Evolutionary conservation across 495 filamentous ascomycete genomes (phyloP).

Genomic region (Margaritispora aquatica): DNA sequence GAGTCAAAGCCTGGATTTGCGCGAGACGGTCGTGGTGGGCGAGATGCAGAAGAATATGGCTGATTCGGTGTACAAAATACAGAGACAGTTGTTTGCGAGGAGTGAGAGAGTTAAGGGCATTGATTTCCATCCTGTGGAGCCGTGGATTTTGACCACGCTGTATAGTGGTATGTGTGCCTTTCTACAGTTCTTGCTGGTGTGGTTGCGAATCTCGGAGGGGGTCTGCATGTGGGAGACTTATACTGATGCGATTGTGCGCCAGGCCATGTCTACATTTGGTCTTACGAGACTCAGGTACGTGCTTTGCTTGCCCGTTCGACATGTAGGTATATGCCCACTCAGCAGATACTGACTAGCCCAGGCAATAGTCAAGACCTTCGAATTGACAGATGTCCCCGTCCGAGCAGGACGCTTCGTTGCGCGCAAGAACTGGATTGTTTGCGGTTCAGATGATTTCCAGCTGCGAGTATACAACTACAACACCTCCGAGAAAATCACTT

Average conservation of each 20-base stretch:
- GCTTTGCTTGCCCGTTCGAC: neutral
- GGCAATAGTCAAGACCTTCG: slow-evolving; percentile 97
- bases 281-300: slow-evolving; percentile 83
- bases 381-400: slow-evolving; percentile 97
- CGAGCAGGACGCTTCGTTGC: slow-evolving; percentile 95
- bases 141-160: slow-evolving; percentile 94
- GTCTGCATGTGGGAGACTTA: slow-evolving; percentile 2
- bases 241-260: slow-evolving; percentile 14
- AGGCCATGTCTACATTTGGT: slow-evolving; percentile 99
- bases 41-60: slow-evolving; percentile 16
- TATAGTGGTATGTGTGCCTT: slow-evolving; percentile 69
- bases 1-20: slow-evolving; percentile 9
- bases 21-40: slow-evolving; percentile 15
- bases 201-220: neutral
- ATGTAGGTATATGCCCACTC: neutral
- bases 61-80: slow-evolving; percentile 25
- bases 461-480: slow-evolving; percentile 98
- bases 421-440: slow-evolving; percentile 98
- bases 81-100: slow-evolving; percentile 77
- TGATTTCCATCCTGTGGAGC: slow-evolving; percentile 93
- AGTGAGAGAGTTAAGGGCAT: slow-evolving; percentile 95
- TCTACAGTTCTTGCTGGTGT: neutral
- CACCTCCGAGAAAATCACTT: slow-evolving; percentile 97
- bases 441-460: slow-evolving; percentile 97
- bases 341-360: slow-evolving; percentile 26